Evolutionary conservation across 495 filamentous ascomycete species (phyloP).

Genomic region (Neurospora cerealis): DNA sequence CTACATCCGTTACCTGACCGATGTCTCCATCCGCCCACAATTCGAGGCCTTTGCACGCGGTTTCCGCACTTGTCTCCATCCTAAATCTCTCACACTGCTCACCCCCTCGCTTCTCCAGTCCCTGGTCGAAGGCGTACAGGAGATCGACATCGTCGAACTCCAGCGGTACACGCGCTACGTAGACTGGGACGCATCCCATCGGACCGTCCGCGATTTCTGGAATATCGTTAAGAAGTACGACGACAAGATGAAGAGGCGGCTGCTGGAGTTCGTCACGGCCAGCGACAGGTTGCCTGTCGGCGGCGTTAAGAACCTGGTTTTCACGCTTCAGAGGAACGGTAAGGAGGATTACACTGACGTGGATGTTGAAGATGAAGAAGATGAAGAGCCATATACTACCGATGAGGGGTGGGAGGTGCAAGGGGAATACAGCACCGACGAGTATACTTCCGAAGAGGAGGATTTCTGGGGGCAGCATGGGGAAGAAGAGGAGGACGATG

Average conservation of each 20-base stretch:
- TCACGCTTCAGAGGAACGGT: slow-evolving; percentile 73
- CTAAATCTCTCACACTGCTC: slow-evolving; percentile 59
- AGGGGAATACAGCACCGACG: background rate
- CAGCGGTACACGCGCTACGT: slow-evolving; percentile 63
- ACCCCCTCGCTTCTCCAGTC: slow-evolving; percentile 59
- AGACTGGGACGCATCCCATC: slow-evolving; percentile 60
- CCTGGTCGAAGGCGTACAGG: slow-evolving; percentile 70
- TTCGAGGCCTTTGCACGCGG: slow-evolving; percentile 71
- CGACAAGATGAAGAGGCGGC: slow-evolving; percentile 53
- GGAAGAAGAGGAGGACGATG: slow-evolving; percentile 3
- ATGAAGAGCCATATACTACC: background rate
- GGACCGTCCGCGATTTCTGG: slow-evolving; percentile 75
- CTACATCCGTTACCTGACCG: slow-evolving; percentile 78
- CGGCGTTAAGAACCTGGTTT: slow-evolving; percentile 67
- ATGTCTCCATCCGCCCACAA: slow-evolving; percentile 66
- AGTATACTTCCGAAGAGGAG: slow-evolving; percentile 17
- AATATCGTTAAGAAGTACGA: slow-evolving; percentile 57
- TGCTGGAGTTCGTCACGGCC: slow-evolving; percentile 92
- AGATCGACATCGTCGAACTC: slow-evolving; percentile 65
- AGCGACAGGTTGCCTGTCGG: slow-evolving; percentile 83
- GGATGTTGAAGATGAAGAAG: background rate
- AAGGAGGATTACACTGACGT: slow-evolving; percentile 38
- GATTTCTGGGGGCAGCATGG: slow-evolving; percentile 1
- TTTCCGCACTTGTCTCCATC: slow-evolving; percentile 68
- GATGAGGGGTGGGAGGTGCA: background rate